These are phyloP conservation scores for Effrenium voratum DNA, from an alignment of 73 alveolate genomes.

Conservation along the genomic window DNA sequence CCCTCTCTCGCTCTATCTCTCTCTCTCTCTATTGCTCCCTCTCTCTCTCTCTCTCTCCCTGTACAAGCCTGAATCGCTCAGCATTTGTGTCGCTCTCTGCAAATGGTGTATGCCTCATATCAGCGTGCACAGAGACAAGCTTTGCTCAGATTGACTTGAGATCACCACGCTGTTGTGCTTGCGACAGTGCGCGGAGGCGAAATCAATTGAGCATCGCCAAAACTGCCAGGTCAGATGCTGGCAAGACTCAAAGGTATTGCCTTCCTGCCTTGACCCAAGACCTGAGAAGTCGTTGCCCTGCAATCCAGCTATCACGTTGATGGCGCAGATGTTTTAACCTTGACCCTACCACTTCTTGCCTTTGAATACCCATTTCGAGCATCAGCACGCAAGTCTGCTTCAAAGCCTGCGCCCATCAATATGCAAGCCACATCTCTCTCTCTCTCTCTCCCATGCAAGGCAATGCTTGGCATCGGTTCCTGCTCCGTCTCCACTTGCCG, in stretches of 20 bases:
- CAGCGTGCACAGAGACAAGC: background rate
- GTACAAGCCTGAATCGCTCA: conserved; percentile 51
- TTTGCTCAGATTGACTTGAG: background rate
- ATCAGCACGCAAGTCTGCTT: conserved; percentile 8
- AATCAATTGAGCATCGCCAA: no score
- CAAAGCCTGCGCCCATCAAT: background rate
- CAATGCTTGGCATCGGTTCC: background rate
- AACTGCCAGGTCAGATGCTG: no score
- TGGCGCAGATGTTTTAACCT: no score
- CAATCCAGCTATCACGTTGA: no score
- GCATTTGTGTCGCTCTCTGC: conserved; percentile 35
- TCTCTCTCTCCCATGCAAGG: background rate
- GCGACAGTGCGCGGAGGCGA: no score
- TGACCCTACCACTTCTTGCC: no score
- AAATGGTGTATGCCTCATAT: conserved; percentile 4
- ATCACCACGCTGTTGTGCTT: background rate
- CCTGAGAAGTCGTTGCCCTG: no score
- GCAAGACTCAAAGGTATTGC: no score
- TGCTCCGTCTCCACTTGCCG: conserved; percentile 18
- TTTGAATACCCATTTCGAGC: conserved; percentile 31
- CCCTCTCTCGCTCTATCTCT: background rate
- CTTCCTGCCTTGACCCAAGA: no score
- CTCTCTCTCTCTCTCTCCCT: background rate
- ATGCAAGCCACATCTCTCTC: background rate
- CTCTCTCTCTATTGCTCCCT: background rate